A percentile compares a stretch with the other conserved stretches of the same genome.
These are phyloP conservation scores for Cladorrhinum sp. DNA, from an alignment of 2,329 filamentous ascomycete genomes.

Conservation along the genomic window DNA sequence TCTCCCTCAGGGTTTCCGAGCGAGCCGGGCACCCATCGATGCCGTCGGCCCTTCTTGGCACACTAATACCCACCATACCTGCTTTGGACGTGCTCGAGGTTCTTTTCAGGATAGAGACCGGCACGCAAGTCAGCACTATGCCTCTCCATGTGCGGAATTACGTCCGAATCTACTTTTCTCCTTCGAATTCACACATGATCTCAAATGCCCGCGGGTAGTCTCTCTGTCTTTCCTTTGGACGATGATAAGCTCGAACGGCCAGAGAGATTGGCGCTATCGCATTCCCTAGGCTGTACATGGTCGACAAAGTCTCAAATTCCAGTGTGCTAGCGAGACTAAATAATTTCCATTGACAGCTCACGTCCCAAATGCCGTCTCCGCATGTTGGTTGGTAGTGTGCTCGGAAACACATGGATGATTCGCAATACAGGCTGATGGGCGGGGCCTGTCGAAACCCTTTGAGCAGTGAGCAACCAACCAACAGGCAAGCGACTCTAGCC, in stretches of 20 bases:
- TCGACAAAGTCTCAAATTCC: not conserved
- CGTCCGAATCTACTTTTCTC: not conserved
- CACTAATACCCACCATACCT: not conserved
- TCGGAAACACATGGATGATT: not conserved
- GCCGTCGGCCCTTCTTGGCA: conserved; percentile 9
- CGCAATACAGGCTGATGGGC: not conserved
- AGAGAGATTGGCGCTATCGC: not conserved
- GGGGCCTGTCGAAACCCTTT: not conserved
- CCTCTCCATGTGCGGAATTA: not conserved
- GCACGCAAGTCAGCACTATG: not conserved
- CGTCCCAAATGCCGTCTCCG: not conserved
- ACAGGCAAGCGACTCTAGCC: not conserved
- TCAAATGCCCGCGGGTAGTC: not conserved
- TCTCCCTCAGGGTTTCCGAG: conserved; percentile 10
- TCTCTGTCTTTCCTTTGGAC: not conserved
- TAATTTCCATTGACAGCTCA: not conserved
- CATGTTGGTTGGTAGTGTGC: not conserved
- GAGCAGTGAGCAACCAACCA: not conserved
- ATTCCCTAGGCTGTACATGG: not conserved
- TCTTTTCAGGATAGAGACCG: not conserved
- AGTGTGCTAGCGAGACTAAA: too few species aligned
- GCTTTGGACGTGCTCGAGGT: not conserved
- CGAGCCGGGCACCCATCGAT: conserved; percentile 7
- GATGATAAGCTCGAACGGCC: not conserved
- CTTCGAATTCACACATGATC: not conserved